Conservation (phyloP, 805 yeast species). For the Nakazawaea pomicola region DNA sequence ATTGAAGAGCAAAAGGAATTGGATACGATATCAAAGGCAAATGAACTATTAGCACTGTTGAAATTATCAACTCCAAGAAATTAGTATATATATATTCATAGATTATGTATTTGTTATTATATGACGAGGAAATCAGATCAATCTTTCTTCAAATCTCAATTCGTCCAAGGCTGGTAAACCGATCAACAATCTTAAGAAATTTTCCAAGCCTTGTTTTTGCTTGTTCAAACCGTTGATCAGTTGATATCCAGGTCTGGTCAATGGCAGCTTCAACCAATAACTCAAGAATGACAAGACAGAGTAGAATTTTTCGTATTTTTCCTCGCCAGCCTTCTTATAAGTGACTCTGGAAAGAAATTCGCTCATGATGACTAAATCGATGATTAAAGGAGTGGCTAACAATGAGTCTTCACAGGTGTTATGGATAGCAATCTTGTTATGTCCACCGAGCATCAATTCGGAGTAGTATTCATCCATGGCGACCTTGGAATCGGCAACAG, state of each 20-base stretch:
- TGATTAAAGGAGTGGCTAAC: constrained; percentile 90
- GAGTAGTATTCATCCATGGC: constrained; percentile 99
- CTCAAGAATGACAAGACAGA: constrained; percentile 82
- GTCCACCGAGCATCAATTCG: constrained; percentile 96
- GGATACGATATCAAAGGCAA: constrained; percentile 9
- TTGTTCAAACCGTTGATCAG: constrained; percentile 92
- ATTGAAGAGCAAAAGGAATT: constrained; percentile 5
- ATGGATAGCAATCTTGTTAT: constrained; percentile 88
- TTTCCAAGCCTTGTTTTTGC: constrained; percentile 90
- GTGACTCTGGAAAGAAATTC: constrained; percentile 86
- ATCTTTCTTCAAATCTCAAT: constrained; percentile 90
- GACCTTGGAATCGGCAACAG: constrained; percentile 94
- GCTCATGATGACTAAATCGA: constrained; percentile 84
- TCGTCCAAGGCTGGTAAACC: constrained; percentile 90
- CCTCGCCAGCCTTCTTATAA: constrained; percentile 55
- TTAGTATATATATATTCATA: neutral
- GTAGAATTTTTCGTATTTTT: constrained; percentile 62
- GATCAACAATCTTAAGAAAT: constrained; percentile 80
- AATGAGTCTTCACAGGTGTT: constrained; percentile 96
- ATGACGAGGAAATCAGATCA: too few relatives aligned
- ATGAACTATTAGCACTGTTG: constrained; percentile 5
- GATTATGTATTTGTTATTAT: too few relatives aligned
- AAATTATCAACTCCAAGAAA: constrained; percentile 8
- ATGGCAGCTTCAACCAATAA: constrained; percentile 96
- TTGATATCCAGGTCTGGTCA: constrained; percentile 84